Evolutionary conservation across 331 rosid genomes (phyloP).

Genomic region (Dryas integrifolia): DNA sequence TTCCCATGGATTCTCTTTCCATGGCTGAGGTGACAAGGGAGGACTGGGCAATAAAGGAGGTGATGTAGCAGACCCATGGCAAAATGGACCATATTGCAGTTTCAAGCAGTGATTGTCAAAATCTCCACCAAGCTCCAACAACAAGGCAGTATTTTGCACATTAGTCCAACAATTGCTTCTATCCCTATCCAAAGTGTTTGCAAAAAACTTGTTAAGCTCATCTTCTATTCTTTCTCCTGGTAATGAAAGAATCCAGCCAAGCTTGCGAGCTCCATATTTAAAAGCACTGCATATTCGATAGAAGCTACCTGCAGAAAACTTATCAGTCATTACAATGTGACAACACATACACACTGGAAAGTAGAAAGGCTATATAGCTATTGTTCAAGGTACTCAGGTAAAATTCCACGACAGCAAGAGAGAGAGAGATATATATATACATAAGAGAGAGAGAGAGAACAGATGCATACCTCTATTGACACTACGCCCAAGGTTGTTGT

Average conservation of each 20-base stretch:
- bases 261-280: conserved; percentile 81
- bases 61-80: conserved; percentile 45
- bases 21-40: conserved; percentile 52
- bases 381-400: neutral
- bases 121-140: conserved; percentile 77
- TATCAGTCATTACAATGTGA: conserved; percentile 21
- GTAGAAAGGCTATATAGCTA: neutral
- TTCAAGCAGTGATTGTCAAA: conserved; percentile 54
- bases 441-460: neutral
- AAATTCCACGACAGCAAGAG: neutral
- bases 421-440: neutral
- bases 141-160: conserved; percentile 27
- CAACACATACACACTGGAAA: neutral
- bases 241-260: conserved; percentile 63
- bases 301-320: conserved; percentile 59
- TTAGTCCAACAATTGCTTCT: conserved; percentile 43
- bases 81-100: conserved; percentile 51
- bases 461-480: conserved; percentile 54
- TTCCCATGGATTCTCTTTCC: conserved; percentile 56
- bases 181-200: conserved; percentile 65
- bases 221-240: conserved; percentile 60
- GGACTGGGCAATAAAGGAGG: conserved; percentile 48
- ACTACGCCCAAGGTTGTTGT: conserved; percentile 92
- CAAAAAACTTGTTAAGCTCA: conserved; percentile 61
- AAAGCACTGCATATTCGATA: conserved; percentile 83